Conservation (phyloP, 2,329 filamentous ascomycete genomes). For the Grosmannia serpens region DNA sequence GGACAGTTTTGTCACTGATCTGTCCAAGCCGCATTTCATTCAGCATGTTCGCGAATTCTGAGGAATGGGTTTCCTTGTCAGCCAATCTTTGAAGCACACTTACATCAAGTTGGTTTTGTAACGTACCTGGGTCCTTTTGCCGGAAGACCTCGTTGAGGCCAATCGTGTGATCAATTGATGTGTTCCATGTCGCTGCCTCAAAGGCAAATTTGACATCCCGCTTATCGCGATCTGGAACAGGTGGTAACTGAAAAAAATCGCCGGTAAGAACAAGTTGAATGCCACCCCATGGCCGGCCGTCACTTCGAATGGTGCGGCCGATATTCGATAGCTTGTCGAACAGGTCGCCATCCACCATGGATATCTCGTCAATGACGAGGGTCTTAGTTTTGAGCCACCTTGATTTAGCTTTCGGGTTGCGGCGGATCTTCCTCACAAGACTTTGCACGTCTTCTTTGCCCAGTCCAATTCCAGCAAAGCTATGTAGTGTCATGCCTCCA, state of each 20-base stretch:
- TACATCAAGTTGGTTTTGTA: not conserved
- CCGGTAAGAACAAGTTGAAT: slow-evolving; percentile 94
- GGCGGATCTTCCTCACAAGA: slow-evolving; percentile 81
- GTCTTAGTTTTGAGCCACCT: slow-evolving; percentile 84
- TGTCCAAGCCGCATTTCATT: slow-evolving; percentile 94
- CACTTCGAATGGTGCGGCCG: slow-evolving; percentile 75
- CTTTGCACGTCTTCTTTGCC: slow-evolving; percentile 77
- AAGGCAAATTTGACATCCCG: slow-evolving; percentile 78
- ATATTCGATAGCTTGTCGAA: slow-evolving; percentile 94
- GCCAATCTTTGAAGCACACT: slow-evolving; percentile 13
- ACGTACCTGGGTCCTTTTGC: slow-evolving; percentile 66
- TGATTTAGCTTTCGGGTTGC: slow-evolving; percentile 76
- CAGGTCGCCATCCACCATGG: slow-evolving; percentile 94
- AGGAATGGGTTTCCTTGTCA: slow-evolving; percentile 2
- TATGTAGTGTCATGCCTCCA: slow-evolving; percentile 89
- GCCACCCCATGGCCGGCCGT: slow-evolving; percentile 84
- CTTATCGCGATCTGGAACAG: slow-evolving; percentile 68
- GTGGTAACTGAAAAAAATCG: slow-evolving; percentile 94
- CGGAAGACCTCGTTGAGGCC: slow-evolving; percentile 92
- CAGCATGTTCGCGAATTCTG: slow-evolving; percentile 83
- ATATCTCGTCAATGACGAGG: slow-evolving; percentile 87
- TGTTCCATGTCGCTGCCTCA: slow-evolving; percentile 82
- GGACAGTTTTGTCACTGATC: slow-evolving; percentile 64
- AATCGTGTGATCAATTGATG: slow-evolving; percentile 90
- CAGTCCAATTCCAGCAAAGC: slow-evolving; percentile 88